A percentile compares a stretch with the other conserved stretches of the same genome.
Evolutionary conservation across 169 alveolate species (phyloP).

Genomic region (Plasmodium adleri): DNA sequence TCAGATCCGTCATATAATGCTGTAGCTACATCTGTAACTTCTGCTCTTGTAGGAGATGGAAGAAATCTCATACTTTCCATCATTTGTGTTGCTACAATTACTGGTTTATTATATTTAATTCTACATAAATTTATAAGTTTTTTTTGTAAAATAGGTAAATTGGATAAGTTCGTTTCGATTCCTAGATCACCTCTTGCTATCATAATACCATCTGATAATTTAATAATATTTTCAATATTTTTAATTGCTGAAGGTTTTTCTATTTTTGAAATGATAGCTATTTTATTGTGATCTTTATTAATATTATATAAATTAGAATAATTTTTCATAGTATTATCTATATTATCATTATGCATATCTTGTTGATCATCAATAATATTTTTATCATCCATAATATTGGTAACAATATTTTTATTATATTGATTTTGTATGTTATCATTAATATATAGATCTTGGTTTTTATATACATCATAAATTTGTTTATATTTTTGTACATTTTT

Average conservation of each 20-base stretch:
- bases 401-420: neutral
- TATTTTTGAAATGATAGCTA: slow-evolving; percentile 94
- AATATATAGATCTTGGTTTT: slow-evolving; percentile 37
- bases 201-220: slow-evolving; percentile 96
- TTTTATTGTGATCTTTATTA: slow-evolving; percentile 84
- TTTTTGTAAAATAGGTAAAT: slow-evolving; percentile 94
- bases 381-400: neutral
- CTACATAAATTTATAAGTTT: slow-evolving; percentile 86
- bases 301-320: slow-evolving; percentile 19
- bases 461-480: slow-evolving; percentile 48
- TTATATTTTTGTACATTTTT: slow-evolving; percentile 49
- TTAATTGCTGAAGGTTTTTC: slow-evolving; percentile 96
- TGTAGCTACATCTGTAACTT: slow-evolving; percentile 97
- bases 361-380: neutral
- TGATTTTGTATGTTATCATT: slow-evolving; percentile 1
- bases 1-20: slow-evolving; percentile 98
- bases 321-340: slow-evolving; percentile 16
- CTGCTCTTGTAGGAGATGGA: slow-evolving; percentile 98
- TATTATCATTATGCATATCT: neutral
- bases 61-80: slow-evolving; percentile 95
- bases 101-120: slow-evolving; percentile 93
- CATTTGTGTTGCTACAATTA: slow-evolving; percentile 98
- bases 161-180: slow-evolving; percentile 96
- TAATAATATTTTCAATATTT: slow-evolving; percentile 92
- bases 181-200: slow-evolving; percentile 99